Conservation (phyloP, 164 flowering plant genomes). For the Nymphaea thermarum region DNA sequence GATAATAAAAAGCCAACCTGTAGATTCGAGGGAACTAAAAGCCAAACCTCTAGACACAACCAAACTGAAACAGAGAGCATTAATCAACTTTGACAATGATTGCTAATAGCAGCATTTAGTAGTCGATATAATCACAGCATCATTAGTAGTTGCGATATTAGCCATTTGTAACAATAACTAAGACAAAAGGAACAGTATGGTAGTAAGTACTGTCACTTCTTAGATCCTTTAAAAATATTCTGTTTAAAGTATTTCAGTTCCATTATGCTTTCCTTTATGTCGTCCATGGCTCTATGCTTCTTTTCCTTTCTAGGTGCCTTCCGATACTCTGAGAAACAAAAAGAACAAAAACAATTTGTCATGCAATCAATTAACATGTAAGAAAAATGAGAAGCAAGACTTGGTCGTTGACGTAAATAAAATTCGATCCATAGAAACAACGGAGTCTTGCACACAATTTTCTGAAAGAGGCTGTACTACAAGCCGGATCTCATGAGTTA, state of each 20-base stretch:
- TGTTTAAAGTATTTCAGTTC: slow-evolving; percentile 1
- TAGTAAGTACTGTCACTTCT: not conserved
- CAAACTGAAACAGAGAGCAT: no score
- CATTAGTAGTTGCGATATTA: not conserved
- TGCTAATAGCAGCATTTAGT: no score
- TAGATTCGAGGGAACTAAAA: no score
- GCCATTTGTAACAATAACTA: not conserved
- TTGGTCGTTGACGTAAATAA: not conserved
- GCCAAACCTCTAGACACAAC: no score
- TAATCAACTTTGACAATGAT: no score
- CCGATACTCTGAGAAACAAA: not conserved
- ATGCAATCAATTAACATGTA: not conserved
- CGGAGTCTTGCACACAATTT: not conserved
- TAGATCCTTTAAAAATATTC: not conserved
- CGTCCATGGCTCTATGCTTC: slow-evolving; percentile 1
- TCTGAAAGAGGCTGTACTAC: no score
- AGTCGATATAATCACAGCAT: not conserved
- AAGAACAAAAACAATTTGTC: not conserved
- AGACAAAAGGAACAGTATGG: not conserved
- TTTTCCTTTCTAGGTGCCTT: not conserved
- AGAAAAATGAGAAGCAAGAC: not conserved
- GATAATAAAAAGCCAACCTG: no score
- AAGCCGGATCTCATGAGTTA: no score
- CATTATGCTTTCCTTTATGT: slow-evolving; percentile 1
- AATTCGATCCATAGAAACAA: not conserved